Base-by-base conservation (phyloP, 208 protist genomes). In the Sergeia podlipaevii region DNA sequence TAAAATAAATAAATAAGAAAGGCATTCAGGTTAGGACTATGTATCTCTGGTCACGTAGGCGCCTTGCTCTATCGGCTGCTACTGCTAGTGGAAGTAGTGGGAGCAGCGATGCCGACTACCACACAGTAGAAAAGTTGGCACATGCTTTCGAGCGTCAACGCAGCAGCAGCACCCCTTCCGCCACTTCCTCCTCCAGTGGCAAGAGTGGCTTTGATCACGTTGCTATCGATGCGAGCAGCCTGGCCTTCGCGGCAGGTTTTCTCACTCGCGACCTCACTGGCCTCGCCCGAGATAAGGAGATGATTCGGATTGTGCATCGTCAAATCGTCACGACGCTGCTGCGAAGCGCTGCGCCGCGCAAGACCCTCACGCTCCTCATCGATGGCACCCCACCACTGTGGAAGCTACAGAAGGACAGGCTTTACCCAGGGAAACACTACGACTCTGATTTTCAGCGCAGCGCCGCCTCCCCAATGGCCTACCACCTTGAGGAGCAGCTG, bases 311-410 rank as follows among this genome's bases (percentile, higher is more conserved):
- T 28, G 38, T 82, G 5, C 74, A 80, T 26, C 57, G 66, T 17
- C 77, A 85, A 64, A 60, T 90, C 20, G 70, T 70, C 38, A 60
- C 61, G 32, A 54, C 70, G 11, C 55, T 87, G 42, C 61, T 87
- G 44, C 74, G 76, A 6, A 67, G 83, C 29, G 59, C 87, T 17
- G 62, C 74, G n/a, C 63, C 74, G 21, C 63, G 68, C 29, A 86
- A 91, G 56, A 76, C 61, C 23, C 67, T 91, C 23, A 72, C 78
- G 11, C 65, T 91, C 34, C 68, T 87, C 32, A 38, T 89, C 49
- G 80, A 89, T 47, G 85, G 85, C 30, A 74, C 57, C 30, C 75
- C 73, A 34, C 80, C 80, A 33, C 80, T 92, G 17, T 92, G 85
- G 85, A 74, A 74, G 58, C 49, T 85, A 4, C 74, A 80, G 36